A percentile compares a stretch with the other conserved stretches of the same genome.
phyloP scores from a whole-genome alignment of 2,329 filamentous ascomycete species.

The Plectosphaerella plurivora region DNA sequence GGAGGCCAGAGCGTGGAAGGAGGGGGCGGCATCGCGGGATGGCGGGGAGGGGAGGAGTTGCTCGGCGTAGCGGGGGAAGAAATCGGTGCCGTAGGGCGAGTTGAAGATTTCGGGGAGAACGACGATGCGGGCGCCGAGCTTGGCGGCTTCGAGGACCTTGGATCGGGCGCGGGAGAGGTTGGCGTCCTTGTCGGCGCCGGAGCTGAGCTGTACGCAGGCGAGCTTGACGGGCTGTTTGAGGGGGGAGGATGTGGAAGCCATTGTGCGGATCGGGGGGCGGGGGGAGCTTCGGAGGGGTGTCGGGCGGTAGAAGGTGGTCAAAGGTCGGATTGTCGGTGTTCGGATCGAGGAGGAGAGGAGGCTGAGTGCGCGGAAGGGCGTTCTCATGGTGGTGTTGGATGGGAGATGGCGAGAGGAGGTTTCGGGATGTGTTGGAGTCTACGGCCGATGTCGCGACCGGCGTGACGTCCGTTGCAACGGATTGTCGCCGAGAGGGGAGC shows the following conservation, averaged over 20 bases:
- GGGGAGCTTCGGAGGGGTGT: background rate
- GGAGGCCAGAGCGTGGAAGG: conserved; percentile 76
- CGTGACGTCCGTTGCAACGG: too few species aligned
- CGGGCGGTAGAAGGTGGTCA: background rate
- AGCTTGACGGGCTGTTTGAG: conserved; percentile 76
- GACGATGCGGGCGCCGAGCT: conserved; percentile 74
- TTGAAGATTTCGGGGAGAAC: conserved; percentile 99
- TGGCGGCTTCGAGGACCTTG: conserved; percentile 78
- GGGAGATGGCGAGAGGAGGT: too few species aligned
- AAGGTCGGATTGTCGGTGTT: background rate
- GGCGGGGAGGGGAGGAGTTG: conserved; percentile 75
- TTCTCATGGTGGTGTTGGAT: background rate
- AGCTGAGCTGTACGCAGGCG: conserved; percentile 76
- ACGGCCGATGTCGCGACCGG: too few species aligned
- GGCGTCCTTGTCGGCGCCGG: conserved; percentile 74
- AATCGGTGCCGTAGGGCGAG: conserved; percentile 87
- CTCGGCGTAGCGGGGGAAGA: conserved; percentile 91
- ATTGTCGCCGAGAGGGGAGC: too few species aligned
- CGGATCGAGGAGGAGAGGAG: background rate
- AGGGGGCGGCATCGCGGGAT: conserved; percentile 64
- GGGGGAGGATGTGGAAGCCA: conserved; percentile 19
- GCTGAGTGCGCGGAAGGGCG: background rate
- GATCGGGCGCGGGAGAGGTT: conserved; percentile 79
- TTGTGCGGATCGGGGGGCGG: conserved; percentile 5
- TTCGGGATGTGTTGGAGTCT: too few species aligned